These are phyloP conservation scores for Botrytis sinoallii DNA, from an alignment of 2,329 filamentous ascomycete species.

Conservation along the genomic window DNA sequence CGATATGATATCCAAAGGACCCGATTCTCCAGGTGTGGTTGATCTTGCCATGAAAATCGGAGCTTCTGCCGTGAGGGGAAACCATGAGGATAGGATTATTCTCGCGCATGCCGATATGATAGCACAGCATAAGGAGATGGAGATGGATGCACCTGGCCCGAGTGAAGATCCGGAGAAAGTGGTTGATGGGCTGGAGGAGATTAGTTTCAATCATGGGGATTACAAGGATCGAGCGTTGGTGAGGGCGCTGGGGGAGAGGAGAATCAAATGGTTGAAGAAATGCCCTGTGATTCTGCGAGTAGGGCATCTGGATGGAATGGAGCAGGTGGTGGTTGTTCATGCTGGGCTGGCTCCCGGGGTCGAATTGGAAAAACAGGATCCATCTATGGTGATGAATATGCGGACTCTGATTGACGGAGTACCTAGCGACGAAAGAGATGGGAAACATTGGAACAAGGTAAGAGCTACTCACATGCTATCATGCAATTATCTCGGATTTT, in stretches of 20 bases:
- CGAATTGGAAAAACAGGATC: conserved; percentile 66
- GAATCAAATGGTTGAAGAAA: conserved; percentile 65
- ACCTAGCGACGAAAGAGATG: conserved; percentile 32
- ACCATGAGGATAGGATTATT: conserved; percentile 88
- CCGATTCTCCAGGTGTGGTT: conserved; percentile 75
- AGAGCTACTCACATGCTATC: background rate
- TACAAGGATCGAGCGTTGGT: conserved; percentile 34
- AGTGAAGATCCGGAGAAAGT: conserved; percentile 34
- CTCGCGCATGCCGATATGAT: conserved; percentile 51
- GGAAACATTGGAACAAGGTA: conserved; percentile 37
- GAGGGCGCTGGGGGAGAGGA: conserved; percentile 42
- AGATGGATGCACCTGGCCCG: conserved; percentile 27
- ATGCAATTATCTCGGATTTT: background rate
- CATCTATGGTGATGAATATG: conserved; percentile 89
- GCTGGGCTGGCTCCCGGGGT: conserved; percentile 79
- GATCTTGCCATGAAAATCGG: conserved; percentile 68
- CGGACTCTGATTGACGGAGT: conserved; percentile 49
- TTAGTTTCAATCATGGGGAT: conserved; percentile 32
- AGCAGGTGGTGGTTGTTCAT: conserved; percentile 74
- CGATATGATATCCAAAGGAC: conserved; percentile 82
- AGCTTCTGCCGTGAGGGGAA: conserved; percentile 83
- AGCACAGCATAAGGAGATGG: conserved; percentile 34
- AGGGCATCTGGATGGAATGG: conserved; percentile 57
- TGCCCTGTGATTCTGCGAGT: conserved; percentile 78
- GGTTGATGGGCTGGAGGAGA: conserved; percentile 31